Evolutionary conservation across 2,329 filamentous ascomycete species (phyloP), one percentile per base, ranked within the genome.

Genomic region (Monosporascus sp.): DNA sequence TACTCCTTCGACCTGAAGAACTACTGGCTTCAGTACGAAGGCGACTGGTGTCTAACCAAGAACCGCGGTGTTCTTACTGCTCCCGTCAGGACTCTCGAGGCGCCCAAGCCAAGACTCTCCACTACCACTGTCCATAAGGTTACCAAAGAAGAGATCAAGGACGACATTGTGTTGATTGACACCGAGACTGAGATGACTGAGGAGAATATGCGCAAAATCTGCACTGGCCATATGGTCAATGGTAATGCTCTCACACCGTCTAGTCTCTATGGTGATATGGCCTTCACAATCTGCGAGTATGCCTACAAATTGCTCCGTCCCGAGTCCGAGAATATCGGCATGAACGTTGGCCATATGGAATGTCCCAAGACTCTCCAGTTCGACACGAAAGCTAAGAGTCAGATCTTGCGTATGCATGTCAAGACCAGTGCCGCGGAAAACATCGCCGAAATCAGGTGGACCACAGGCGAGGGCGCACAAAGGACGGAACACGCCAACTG

Each of bases 1-100:
- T 90, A 90, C 65, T 77, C 77, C 0, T 90, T 85, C 65, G 84
- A 90, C 65, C 73, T 81, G 57, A 89, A 89, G 75, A 83, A 81
- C 60, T 89, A 89, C 69, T 88, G 85, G 85, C 77, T 88, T 17
- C 82, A 83, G 65, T 88, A 88, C 67, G 75, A 66, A 1, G 69
- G 70, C 27, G 69, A 71, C 37, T 89, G 84, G 83, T 80, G 77
- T 35, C 71, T 88, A 47, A 83, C 78, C 57, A 89, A 88, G 72
- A 85, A 86, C 60, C 81, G 87, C 58, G 78, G 74, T 39, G 73
- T 71, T 15, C 63, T 72, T 20, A 77, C 53, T 76, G 85, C 66
- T 70, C 69, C 56, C 52, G 57, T 49, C 36, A 70, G 68, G 51
- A 59, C 61, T 2, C 62, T 63, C 11, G 62, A 67, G 50, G 57